Base-by-base conservation (phyloP, 1,139 yeast species). In the Suhomyces bokatorum region DNA sequence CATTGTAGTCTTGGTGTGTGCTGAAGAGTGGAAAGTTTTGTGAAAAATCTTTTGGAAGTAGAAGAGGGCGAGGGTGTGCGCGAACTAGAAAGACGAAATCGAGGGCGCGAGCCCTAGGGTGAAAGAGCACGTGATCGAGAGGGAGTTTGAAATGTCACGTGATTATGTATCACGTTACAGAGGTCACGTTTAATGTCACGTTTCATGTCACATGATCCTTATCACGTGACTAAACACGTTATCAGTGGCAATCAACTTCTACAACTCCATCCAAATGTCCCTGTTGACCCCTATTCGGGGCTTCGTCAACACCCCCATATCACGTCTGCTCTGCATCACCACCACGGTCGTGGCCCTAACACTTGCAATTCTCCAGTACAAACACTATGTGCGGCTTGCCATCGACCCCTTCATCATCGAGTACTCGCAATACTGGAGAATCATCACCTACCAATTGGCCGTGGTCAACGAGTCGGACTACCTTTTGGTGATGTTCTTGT, bases 381-480 rank as follows among this genome's bases (percentile, higher is more conserved):
- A 85, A 59, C 80, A 82, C 48, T 58, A 73, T 39, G 80, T 81
- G 51, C 65, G 67, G 32, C 66, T 83, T 34, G 66, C 79, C 17
- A 71, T 83, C 37, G 78, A 75, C 40, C 93, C 93, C 4, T 81
- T 78, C 53, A 69, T 87, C 14, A 55, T 73, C 11, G 70, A 75
- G 45, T 85, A 87, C 72, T 55, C 64, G 39, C 95, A 87, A 55
- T 83, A 78, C 62, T 86, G 93, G 90, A 67, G 95, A 39, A 54
- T 85, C 12, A 40, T 75, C 5, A 62, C 80, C 3, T 78, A 73
- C 58, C 93, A 83, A 57, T 43, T 78, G 20, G 68, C 80, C 4
- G 85, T 78, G 48, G 67, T 77, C 37, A 85, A 83, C 56, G 90
- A 85, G 60, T 78, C 87, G 2, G 89, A 85, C 56, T 83, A 79